Base-by-base conservation (phyloP, 495 filamentous ascomycete species). In the Lophiostoma macrostomum region DNA sequence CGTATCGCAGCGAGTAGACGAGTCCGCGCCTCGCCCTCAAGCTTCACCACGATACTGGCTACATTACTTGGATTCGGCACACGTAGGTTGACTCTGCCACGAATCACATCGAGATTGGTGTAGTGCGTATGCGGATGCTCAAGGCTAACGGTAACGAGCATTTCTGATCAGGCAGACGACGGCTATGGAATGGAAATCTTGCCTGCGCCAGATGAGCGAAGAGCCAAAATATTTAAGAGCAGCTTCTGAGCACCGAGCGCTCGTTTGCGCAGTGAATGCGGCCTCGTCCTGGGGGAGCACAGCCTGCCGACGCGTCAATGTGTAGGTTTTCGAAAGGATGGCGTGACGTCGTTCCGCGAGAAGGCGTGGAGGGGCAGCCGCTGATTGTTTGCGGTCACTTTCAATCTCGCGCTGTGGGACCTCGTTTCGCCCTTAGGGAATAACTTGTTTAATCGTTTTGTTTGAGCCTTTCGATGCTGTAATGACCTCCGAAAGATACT, bases 101-200 rank as follows among this genome's bases (percentile, higher is more conserved):
- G 78, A 23, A 98, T 78, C 53, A 82, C 73, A 69, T 98, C 93
- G 47, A 95, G 79, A 63, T 96, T 96, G 50, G 93, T 96, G 69
- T 86, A 95, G 70, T 86, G 84, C 40, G 78, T 73, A 53, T 84
- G 83, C 20, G 76, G 80, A 39, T 83, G 80, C 57, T 95, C 88
- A 51, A 96, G 78, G 50, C 81, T 69, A 67, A 96, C 82, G 45
- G 79, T 77, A 57, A 90, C 86, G 28, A 85, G 85, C 89, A 95
- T 95, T 23, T 37, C 22, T 12, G 28, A 25, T 4, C 40, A 16
- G 38, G 20, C 4, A 25, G 40, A 4, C 40, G 40, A 27, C 40
- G 40, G 19, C 40, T 20, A 18, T 49, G 24, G 24, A 43, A n/a
- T 43, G 10, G 16, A 11, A 28, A 12, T n/a, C 12, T 27, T 25